phyloP scores from a whole-genome alignment of 2,329 filamentous ascomycete genomes.

The Trichoderma sp. region DNA sequence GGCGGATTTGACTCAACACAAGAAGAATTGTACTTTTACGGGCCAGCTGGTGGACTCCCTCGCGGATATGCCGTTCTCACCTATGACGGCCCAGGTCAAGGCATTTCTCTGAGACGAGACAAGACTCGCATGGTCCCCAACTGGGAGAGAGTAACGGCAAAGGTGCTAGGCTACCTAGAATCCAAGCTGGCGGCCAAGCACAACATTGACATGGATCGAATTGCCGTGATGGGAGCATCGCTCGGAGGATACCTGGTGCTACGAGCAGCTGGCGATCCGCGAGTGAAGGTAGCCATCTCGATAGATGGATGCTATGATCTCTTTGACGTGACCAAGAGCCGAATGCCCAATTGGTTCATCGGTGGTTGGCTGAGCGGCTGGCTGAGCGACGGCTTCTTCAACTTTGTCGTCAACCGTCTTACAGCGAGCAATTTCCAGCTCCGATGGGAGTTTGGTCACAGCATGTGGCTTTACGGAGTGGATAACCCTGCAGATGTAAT shows the following conservation, averaged over 20 bases:
- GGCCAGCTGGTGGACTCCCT: slow-evolving; percentile 32
- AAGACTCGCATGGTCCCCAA: slow-evolving; percentile 43
- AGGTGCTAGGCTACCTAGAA: slow-evolving; percentile 36
- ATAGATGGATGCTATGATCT: slow-evolving; percentile 31
- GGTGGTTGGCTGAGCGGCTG: slow-evolving; percentile 30
- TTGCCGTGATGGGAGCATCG: background rate
- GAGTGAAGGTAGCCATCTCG: slow-evolving; percentile 44
- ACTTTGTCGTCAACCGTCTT: slow-evolving; percentile 26
- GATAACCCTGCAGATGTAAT: slow-evolving; percentile 29
- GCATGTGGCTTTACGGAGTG: slow-evolving; percentile 28
- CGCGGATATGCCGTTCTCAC: slow-evolving; percentile 44
- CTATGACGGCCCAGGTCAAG: slow-evolving; percentile 48
- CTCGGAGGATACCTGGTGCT: background rate
- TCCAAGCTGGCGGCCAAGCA: slow-evolving; percentile 28
- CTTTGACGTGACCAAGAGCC: slow-evolving; percentile 28
- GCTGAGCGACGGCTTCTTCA: slow-evolving; percentile 28
- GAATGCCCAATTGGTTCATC: slow-evolving; percentile 29
- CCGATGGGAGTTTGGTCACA: slow-evolving; percentile 32
- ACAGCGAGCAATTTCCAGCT: slow-evolving; percentile 29
- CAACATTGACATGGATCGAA: slow-evolving; percentile 24
- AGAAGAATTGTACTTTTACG: slow-evolving; percentile 39
- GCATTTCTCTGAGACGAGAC: slow-evolving; percentile 40
- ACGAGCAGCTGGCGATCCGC: slow-evolving; percentile 22
- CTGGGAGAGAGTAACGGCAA: slow-evolving; percentile 42
- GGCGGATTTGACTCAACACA: slow-evolving; percentile 39